phyloP scores from a whole-genome alignment of 345 rosid species.

The Rhodomyrtus tomentosa region DNA sequence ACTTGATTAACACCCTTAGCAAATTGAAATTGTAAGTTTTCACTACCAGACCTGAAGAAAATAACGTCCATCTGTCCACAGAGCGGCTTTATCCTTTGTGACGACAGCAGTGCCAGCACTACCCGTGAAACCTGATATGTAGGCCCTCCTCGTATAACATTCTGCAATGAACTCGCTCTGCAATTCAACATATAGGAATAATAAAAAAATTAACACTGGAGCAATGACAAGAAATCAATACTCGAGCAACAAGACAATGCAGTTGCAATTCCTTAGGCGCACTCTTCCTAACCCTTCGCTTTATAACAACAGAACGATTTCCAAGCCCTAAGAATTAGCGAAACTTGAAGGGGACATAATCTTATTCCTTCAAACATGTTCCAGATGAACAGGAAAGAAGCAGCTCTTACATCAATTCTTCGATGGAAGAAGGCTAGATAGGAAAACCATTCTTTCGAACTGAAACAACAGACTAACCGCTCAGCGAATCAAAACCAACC shows the following conservation, averaged over 20 bases:
- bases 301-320: background rate
- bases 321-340: background rate
- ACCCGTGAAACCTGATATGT: constrained; percentile 81
- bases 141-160: constrained; percentile 75
- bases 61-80: constrained; percentile 97
- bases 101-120: constrained; percentile 91
- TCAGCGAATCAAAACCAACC: background rate
- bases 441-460: background rate
- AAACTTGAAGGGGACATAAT: background rate
- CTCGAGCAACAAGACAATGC: background rate
- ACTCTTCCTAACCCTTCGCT: background rate
- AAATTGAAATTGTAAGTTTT: background rate
- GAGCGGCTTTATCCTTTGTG: constrained; percentile 84
- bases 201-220: background rate
- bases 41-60: constrained; percentile 78
- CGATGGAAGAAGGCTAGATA: background rate
- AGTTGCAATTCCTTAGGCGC: background rate
- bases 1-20: background rate
- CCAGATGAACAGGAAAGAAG: background rate
- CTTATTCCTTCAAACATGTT: background rate
- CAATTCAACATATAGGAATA: background rate
- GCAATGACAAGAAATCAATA: background rate
- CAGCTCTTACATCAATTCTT: background rate
- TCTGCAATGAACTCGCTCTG: constrained; percentile 98
- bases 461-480: background rate